A percentile compares a stretch with the other conserved stretches of the same genome.
phyloP scores from a whole-genome alignment of 176 grass and related monocot genomes.

The Juncus inflexus region DNA sequence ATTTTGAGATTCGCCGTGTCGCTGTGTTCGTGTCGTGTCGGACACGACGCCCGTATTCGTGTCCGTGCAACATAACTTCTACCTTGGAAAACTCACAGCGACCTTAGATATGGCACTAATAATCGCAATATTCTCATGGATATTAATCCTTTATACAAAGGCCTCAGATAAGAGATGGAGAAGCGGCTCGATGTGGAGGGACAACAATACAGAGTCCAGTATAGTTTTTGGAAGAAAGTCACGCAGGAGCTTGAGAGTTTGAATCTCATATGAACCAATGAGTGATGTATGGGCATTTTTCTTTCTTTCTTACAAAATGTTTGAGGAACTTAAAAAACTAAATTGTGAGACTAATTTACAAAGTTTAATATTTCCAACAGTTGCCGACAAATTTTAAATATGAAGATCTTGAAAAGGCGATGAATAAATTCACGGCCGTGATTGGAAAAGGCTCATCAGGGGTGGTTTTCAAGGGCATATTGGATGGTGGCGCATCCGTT shows the following conservation, averaged over 20 bases:
- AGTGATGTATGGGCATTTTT: no score
- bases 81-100: no score
- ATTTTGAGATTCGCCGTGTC: no score
- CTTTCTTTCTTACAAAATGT: no score
- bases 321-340: no score
- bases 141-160: neutral
- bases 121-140: slow-evolving; percentile 16
- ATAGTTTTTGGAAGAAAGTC: slow-evolving; percentile 33
- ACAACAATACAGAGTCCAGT: slow-evolving; percentile 24
- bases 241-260: neutral
- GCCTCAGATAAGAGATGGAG: neutral
- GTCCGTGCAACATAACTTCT: no score
- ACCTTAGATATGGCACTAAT: neutral
- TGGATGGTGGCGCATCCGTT: slow-evolving; percentile 54
- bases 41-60: no score
- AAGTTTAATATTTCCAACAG: neutral
- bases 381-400: slow-evolving; percentile 35
- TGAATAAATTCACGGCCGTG: slow-evolving; percentile 43
- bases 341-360: neutral
- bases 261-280: no score
- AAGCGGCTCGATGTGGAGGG: slow-evolving; percentile 8
- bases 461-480: slow-evolving; percentile 56
- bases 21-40: no score
- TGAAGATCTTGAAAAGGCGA: slow-evolving; percentile 40
- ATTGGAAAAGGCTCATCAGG: slow-evolving; percentile 53